Conservation (phyloP, 163 green algal genomes). For the Prototheca wickerhamii region DNA sequence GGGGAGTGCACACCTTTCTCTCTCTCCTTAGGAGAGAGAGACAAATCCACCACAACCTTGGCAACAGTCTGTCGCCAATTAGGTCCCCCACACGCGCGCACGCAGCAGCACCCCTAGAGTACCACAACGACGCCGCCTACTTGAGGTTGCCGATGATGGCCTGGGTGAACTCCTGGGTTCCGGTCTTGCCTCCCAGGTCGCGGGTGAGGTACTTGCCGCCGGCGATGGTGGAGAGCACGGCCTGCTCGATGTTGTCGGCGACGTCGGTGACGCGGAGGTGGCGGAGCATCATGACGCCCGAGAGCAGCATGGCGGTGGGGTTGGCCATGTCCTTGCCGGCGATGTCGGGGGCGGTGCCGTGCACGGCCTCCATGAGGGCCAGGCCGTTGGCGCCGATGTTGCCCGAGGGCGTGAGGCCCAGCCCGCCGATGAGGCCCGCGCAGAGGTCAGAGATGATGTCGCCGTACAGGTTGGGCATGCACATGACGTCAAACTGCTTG, state of each 20-base stretch:
- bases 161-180: conserved; percentile 80
- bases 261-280: conserved; percentile 62
- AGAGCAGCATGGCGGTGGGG: conserved; percentile 87
- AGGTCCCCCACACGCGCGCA: too few species aligned
- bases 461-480: conserved; percentile 94
- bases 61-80: too few species aligned
- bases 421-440: conserved; percentile 89
- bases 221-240: conserved; percentile 72
- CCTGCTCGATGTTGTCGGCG: conserved; percentile 57
- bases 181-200: conserved; percentile 80
- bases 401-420: conserved; percentile 84
- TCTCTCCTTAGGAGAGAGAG: too few species aligned
- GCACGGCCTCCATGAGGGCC: conserved; percentile 91
- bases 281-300: conserved; percentile 87
- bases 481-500: conserved; percentile 87
- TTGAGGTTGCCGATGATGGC: conserved; percentile 76
- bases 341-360: conserved; percentile 94
- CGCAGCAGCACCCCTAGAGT: too few species aligned
- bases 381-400: conserved; percentile 84
- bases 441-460: conserved; percentile 97
- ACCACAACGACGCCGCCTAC: too few species aligned
- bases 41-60: too few species aligned
- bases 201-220: conserved; percentile 83
- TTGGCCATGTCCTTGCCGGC: conserved; percentile 91
- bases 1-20: too few species aligned